Evolutionary conservation across 345 rosid species (phyloP), one percentile per base, ranked within the genome.

Genomic region (Cardamine occulta): DNA sequence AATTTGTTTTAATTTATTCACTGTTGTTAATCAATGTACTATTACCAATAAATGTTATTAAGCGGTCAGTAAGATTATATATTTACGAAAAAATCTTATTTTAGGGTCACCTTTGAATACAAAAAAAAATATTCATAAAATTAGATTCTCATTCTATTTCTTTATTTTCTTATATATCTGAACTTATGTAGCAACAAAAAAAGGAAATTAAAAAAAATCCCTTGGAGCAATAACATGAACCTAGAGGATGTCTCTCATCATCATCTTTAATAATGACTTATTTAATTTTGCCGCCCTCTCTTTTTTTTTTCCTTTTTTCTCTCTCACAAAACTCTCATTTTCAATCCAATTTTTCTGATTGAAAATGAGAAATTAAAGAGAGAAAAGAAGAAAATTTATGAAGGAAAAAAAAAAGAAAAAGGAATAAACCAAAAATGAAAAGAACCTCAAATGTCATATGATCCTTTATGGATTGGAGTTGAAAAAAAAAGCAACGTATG

Each of bases 391-490:
- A 60, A 51, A 76, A 1, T 69, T 70, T 54, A 54, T 53, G 65
- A 45, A 14, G 19, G 19, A 14, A 19, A 19, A 19, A 19, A 19
- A 19, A 19, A 19, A 57, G 29, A 23, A 45, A 54, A 39, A 31
- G 69, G 28, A 52, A 52, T 59, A 62, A 44, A 31, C 70, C 47
- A 64, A 77, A 54, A 26, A 17, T 48, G 4, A 26, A 64, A 47
- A 47, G 48, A 77, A 64, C 72, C 63, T 45, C 80, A 63, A 77
- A 70, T 77, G 72, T 65, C 73, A 66, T 19, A 19, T 72, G 62
- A 77, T 58, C 67, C 55, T 77, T 4, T 71, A 37, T 72, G 61
- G 68, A 48, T 57, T 72, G 66, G 14, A 55, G 71, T 55, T 35
- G 18, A 2, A 49, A 44, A 12, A 48, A 42, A 59, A 47, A 31